Evolutionary conservation across 306 rosid species (phyloP), one percentile per base, ranked within the genome.

Genomic region (Macrotyloma uniflorum): DNA sequence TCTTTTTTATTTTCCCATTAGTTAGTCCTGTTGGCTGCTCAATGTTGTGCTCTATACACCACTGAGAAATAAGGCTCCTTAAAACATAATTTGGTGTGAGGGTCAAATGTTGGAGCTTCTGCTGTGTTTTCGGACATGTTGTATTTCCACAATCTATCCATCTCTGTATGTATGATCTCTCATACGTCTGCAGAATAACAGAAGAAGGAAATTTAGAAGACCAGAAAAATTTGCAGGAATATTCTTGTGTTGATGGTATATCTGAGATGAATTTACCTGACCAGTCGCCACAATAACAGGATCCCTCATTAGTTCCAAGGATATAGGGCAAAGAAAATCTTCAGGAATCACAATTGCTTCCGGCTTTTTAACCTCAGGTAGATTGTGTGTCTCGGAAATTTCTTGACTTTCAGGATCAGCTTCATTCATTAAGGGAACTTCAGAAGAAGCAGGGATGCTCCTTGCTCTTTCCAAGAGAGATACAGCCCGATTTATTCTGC

Each of bases 201-300:
- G 38, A 78, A 20, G n/a, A 3, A 15, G 20, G 55, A 57, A 78
- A 46, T 32, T 63, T 70, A 36, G n/a, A 35, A 12, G n/a, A 28
- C 73, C 32, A 43, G 58, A 50, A 79, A 80, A 45, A 2, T 36
- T 38, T n/a, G 16, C 70, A 73, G 22, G 50, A 35, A 71, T 66
- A 45, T 18, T 58, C 49, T 23, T 26, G 18, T 15, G 55, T 53
- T 64, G 35, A 70, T 2, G 24, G 65, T 47, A 49, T 53, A 54
- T 71, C 57, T 53, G 16, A 75, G 46, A 70, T 70, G 75, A 78
- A 67, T 64, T 64, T 82, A 91, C 99, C 99, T 96, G 99, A 51
- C 99, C 99, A 0, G 99, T 96, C 81, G 99, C 87, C 70, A 96
- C 98, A 80, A 93, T 96, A 77, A 96, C 99, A 70, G 99, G 99